Conservation (phyloP, 768 basidiomycete species). For the Aureoboletus auriporus region DNA sequence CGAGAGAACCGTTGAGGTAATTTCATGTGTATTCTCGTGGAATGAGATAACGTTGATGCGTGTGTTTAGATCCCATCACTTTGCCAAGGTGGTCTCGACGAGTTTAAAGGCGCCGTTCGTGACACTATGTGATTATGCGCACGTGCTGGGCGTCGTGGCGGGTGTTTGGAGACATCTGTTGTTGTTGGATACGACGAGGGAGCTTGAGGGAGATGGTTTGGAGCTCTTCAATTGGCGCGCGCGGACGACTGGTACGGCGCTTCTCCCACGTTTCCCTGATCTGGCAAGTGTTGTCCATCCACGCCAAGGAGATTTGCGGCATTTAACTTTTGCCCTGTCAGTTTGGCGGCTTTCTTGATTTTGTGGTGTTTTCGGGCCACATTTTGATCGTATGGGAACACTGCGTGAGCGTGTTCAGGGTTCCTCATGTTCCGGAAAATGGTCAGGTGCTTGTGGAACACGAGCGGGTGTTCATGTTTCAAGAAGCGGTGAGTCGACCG, state of each 20-base stretch:
- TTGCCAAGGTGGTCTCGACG: conserved; percentile 18
- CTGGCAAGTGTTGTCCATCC: conserved; percentile 12
- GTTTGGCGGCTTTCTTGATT: conserved; percentile 26
- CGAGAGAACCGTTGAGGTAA: conserved; percentile 10
- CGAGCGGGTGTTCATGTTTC: conserved; percentile 24
- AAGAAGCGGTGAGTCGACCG: conserved; percentile 19
- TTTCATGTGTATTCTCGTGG: not conserved
- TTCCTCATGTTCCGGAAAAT: conserved; percentile 20
- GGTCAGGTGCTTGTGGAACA: conserved; percentile 20
- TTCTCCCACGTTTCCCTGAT: conserved; percentile 21
- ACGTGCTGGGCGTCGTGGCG: conserved; percentile 18
- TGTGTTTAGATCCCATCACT: conserved; percentile 10
- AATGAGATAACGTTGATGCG: not conserved
- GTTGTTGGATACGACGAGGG: conserved; percentile 20
- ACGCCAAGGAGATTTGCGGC: no score
- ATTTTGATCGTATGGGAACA: conserved; percentile 27
- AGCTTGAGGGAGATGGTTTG: conserved; percentile 16
- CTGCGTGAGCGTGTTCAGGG: conserved; percentile 23
- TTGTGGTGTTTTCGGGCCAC: conserved; percentile 20
- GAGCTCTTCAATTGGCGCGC: conserved; percentile 29
- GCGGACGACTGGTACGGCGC: conserved; percentile 18
- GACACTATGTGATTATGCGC: conserved; percentile 19
- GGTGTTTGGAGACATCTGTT: conserved; percentile 23
- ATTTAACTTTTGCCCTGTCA: not conserved
- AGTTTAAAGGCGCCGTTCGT: conserved; percentile 18